phyloP scores from a whole-genome alignment of 352 stramenopile species.

The Globisporangium barbulae region DNA sequence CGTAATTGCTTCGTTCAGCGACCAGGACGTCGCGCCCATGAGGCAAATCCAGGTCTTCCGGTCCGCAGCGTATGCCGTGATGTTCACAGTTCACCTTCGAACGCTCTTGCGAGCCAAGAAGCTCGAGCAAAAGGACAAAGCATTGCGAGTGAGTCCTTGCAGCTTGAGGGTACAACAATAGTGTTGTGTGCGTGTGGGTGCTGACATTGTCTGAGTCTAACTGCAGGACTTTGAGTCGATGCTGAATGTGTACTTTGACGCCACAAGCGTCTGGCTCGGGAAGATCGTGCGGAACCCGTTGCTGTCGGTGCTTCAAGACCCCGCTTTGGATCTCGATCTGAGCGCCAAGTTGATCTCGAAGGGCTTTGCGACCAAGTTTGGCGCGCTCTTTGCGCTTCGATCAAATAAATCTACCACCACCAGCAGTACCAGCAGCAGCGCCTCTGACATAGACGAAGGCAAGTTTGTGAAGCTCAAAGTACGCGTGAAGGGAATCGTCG shows the following conservation, averaged over 20 bases:
- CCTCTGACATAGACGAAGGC: slow-evolving; percentile 5
- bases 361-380: slow-evolving; percentile 50
- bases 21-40: slow-evolving; percentile 23
- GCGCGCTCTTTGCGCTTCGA: slow-evolving; percentile 29
- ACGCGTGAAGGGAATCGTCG: slow-evolving; percentile 50
- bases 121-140: slow-evolving; percentile 34
- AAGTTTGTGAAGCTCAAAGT: slow-evolving; percentile 60
- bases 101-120: slow-evolving; percentile 33
- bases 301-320: slow-evolving; percentile 54
- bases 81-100: slow-evolving; percentile 25
- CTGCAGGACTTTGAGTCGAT: slow-evolving; percentile 57
- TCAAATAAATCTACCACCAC: background rate
- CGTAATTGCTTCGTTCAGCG: slow-evolving; percentile 24
- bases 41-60: slow-evolving; percentile 41
- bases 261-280: slow-evolving; percentile 56
- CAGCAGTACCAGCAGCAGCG: background rate
- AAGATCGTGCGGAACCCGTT: slow-evolving; percentile 43
- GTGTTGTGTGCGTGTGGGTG: background rate
- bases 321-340: slow-evolving; percentile 45
- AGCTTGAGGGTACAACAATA: background rate
- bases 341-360: slow-evolving; percentile 28
- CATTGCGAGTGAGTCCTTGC: slow-evolving; percentile 20
- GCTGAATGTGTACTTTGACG: slow-evolving; percentile 63
- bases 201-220: background rate
- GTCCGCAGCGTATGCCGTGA: slow-evolving; percentile 28